Evolutionary conservation across 1,284 basidiomycete genomes (phyloP).

Genomic region (Athelia psychrophila): DNA sequence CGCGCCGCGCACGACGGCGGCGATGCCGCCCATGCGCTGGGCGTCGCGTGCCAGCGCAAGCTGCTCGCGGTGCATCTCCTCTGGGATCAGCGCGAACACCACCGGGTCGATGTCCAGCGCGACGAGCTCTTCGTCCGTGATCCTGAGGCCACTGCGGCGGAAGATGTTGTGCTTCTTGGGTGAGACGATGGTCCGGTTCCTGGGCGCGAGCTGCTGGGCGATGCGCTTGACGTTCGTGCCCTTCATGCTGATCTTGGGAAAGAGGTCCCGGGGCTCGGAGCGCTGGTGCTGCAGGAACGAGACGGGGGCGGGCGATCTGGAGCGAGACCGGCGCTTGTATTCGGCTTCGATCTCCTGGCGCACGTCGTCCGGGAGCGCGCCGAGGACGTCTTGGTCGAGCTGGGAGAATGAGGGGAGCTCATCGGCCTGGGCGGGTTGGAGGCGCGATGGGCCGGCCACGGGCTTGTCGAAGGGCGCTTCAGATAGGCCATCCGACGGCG

Average conservation of each 20-base stretch:
- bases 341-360: conserved; percentile 68
- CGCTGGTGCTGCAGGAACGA: conserved; percentile 6
- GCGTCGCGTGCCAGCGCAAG: conserved; percentile 52
- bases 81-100: conserved; percentile 66
- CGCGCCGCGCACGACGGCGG: conserved; percentile 30
- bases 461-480: not conserved
- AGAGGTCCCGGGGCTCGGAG: conserved; percentile 11
- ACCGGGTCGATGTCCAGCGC: conserved; percentile 68
- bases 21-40: conserved; percentile 37
- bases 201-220: conserved; percentile 60
- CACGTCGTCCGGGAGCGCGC: conserved; percentile 70
- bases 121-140: conserved; percentile 48
- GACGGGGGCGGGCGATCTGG: conserved; percentile 33
- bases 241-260: conserved; percentile 29
- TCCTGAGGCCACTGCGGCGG: conserved; percentile 22
- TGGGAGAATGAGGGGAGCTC: conserved; percentile 72
- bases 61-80: conserved; percentile 71
- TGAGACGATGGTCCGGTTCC: conserved; percentile 39
- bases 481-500: conserved; percentile 32
- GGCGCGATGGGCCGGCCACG: not conserved
- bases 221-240: conserved; percentile 51
- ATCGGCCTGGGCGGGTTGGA: conserved; percentile 10
- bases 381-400: conserved; percentile 69
- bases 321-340: conserved; percentile 53
- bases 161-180: conserved; percentile 40